Evolutionary conservation across 306 rosid species (phyloP).

Genomic region (Purshia tridentata): DNA sequence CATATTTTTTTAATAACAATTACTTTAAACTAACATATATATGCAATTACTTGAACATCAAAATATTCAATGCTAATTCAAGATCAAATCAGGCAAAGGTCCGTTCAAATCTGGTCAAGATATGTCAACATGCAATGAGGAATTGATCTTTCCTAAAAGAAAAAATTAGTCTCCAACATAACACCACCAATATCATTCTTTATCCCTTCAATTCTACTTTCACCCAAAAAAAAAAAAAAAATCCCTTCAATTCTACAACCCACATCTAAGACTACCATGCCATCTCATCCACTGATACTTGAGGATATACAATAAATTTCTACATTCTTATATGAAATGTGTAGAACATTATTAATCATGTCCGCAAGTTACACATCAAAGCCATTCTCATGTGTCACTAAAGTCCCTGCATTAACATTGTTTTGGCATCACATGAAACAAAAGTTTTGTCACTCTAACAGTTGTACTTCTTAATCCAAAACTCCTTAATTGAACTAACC

Average conservation of each 20-base stretch:
- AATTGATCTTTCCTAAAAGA: not conserved
- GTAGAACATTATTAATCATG: not conserved
- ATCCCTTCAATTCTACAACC: slow-evolving; percentile 10
- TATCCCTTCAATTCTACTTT: slow-evolving; percentile 1
- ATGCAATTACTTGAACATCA: not conserved
- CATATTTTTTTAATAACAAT: not conserved
- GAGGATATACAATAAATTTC: too few species aligned
- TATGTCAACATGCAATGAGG: not conserved
- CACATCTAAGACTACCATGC: not conserved
- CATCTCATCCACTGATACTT: not conserved
- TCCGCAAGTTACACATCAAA: not conserved
- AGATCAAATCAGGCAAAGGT: too few species aligned
- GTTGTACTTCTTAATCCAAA: slow-evolving; percentile 7
- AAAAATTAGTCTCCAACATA: slow-evolving; percentile 7
- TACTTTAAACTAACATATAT: not conserved
- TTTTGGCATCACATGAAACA: not conserved
- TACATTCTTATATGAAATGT: not conserved
- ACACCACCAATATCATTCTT: not conserved
- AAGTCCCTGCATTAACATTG: not conserved
- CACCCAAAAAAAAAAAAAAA: too few species aligned
- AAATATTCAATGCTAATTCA: not conserved
- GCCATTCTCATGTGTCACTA: not conserved
- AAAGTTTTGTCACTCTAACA: slow-evolving; percentile 1
- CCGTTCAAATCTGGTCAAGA: not conserved
- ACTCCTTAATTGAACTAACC: not conserved